Evolutionary conservation across 139 green algal species (phyloP).

Genomic region (Micractinium sp.): DNA sequence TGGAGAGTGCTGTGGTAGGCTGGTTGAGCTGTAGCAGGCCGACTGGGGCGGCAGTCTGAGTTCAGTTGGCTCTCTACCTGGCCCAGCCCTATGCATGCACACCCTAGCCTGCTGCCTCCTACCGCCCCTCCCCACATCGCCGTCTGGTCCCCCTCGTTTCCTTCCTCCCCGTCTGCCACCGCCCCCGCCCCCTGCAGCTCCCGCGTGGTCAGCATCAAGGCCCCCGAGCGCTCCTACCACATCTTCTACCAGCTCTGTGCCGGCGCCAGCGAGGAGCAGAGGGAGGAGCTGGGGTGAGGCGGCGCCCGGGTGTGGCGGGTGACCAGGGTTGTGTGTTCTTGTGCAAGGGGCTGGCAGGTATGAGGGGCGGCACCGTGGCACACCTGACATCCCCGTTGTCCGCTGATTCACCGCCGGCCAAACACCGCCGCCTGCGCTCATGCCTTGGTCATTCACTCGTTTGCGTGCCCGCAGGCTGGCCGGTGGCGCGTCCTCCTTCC

Average conservation of each 20-base stretch:
- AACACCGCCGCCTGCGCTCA: too few species aligned
- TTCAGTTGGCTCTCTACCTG: too few species aligned
- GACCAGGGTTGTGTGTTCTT: too few species aligned
- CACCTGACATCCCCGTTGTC: too few species aligned
- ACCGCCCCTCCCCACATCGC: not conserved
- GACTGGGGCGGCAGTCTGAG: too few species aligned
- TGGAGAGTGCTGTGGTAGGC: constrained; percentile 36
- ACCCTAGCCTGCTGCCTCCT: not conserved
- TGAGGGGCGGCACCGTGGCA: too few species aligned
- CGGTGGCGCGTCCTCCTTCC: constrained; percentile 51
- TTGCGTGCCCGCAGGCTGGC: constrained; percentile 42
- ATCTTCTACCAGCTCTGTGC: constrained; percentile 95
- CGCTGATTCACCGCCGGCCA: too few species aligned
- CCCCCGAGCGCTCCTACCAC: constrained; percentile 94
- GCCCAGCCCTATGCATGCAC: too few species aligned
- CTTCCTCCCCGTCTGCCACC: not conserved
- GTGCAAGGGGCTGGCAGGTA: too few species aligned
- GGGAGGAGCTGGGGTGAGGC: constrained; percentile 19
- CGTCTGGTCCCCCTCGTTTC: not conserved
- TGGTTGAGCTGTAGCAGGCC: not conserved
- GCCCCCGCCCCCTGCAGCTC: constrained; percentile 37
- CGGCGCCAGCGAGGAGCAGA: constrained; percentile 50
- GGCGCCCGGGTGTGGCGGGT: too few species aligned
- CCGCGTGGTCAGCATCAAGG: constrained; percentile 72
- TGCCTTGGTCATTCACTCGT: too few species aligned